Evolutionary conservation across 345 rosid genomes (phyloP).

Genomic region (Salix arbutifolia): DNA sequence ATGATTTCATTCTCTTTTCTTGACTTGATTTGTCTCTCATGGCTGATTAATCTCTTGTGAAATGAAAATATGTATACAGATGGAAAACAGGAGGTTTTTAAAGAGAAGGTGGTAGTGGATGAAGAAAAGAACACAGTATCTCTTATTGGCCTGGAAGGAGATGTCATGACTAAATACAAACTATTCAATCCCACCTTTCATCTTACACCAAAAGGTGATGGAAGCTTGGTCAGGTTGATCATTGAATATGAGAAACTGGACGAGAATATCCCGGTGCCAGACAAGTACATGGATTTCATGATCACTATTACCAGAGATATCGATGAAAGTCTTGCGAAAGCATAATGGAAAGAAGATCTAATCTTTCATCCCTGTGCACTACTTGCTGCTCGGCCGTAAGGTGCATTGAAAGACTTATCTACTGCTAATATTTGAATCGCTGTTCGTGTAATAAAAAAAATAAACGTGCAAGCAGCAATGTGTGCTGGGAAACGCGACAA

Average conservation of each 20-base stretch:
- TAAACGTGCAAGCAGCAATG: too few relatives aligned
- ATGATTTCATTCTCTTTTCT: background rate
- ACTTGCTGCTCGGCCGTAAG: too few relatives aligned
- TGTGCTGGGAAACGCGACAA: too few relatives aligned
- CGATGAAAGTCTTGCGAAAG: slow-evolving; percentile 11
- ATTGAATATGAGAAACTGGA: slow-evolving; percentile 33
- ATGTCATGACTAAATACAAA: slow-evolving; percentile 22
- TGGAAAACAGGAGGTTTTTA: slow-evolving; percentile 23
- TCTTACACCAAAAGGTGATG: slow-evolving; percentile 3
- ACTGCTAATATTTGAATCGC: too few relatives aligned
- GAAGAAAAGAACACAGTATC: slow-evolving; percentile 16
- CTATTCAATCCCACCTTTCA: slow-evolving; percentile 2
- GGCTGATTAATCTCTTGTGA: background rate
- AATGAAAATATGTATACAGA: background rate
- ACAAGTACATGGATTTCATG: slow-evolving; percentile 19
- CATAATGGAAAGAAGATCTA: background rate
- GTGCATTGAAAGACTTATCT: too few relatives aligned
- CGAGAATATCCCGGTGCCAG: slow-evolving; percentile 17
- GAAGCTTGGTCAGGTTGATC: slow-evolving; percentile 1
- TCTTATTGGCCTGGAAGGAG: slow-evolving; percentile 24
- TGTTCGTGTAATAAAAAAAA: too few relatives aligned
- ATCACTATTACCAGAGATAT: slow-evolving; percentile 7
- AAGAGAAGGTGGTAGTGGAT: slow-evolving; percentile 21
- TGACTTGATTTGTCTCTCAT: too few relatives aligned
- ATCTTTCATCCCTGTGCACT: too few relatives aligned